phyloP scores from a whole-genome alignment of 2,329 filamentous ascomycete species.

The Diatrype stigma region DNA sequence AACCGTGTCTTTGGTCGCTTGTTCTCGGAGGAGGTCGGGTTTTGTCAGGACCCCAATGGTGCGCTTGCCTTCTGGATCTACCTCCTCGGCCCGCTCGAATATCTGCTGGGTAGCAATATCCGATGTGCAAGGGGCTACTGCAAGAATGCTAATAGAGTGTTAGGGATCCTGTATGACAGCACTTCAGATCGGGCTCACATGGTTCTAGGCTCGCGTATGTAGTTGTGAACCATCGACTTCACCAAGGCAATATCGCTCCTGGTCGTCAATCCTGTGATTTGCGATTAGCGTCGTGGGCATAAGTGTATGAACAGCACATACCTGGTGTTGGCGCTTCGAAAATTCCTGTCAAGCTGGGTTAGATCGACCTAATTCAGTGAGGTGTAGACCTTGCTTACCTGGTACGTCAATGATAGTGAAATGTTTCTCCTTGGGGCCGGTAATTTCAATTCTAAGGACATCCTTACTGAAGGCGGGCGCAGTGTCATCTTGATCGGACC shows the following conservation, averaged over 20 bases:
- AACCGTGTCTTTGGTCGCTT: constrained; percentile 28
- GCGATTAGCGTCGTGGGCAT: background rate
- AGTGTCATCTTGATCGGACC: background rate
- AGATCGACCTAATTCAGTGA: background rate
- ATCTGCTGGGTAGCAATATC: constrained; percentile 40
- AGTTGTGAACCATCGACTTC: constrained; percentile 20
- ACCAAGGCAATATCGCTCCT: constrained; percentile 10
- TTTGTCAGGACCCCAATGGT: constrained; percentile 55
- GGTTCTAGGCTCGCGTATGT: constrained; percentile 39
- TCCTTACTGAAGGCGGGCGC: constrained; percentile 8
- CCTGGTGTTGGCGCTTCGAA: background rate
- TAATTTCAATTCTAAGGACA: constrained; percentile 13
- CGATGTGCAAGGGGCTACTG: constrained; percentile 37
- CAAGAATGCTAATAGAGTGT: constrained; percentile 32
- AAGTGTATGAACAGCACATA: background rate
- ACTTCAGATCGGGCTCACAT: constrained; percentile 24
- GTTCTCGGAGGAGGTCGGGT: constrained; percentile 46
- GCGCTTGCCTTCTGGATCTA: constrained; percentile 35
- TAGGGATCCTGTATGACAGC: background rate
- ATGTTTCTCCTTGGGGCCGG: constrained; percentile 8
- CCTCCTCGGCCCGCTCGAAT: constrained; percentile 30
- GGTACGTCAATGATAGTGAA: constrained; percentile 11
- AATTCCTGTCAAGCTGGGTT: background rate
- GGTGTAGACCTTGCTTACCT: constrained; percentile 1
- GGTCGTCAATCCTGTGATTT: constrained; percentile 5